phyloP scores from a whole-genome alignment of 306 rosid genomes.

The Inga oerstediana region DNA sequence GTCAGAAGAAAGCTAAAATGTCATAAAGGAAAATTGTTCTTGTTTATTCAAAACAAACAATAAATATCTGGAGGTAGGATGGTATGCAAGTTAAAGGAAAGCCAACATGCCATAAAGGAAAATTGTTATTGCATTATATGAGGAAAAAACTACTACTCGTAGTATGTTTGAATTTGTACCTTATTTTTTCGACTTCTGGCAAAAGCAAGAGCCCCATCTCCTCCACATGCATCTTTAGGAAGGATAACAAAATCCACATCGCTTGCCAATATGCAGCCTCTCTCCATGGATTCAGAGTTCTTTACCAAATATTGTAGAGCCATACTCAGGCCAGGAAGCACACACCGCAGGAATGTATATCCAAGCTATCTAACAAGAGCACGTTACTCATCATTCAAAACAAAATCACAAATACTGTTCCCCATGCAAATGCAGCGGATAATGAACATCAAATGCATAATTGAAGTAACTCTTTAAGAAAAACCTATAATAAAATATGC shows the following conservation, averaged over 20 bases:
- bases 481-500: neutral
- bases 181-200: constrained; percentile 56
- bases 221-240: constrained; percentile 82
- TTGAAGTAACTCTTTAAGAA: neutral
- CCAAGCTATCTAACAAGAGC: constrained; percentile 67
- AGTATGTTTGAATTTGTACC: constrained; percentile 45
- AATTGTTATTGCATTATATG: constrained; percentile 11
- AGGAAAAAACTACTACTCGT: neutral
- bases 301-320: constrained; percentile 77
- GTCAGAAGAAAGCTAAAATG: neutral
- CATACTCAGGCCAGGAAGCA: constrained; percentile 85
- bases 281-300: constrained; percentile 46
- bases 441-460: constrained; percentile 13
- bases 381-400: neutral
- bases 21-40: constrained; percentile 20
- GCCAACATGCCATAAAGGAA: constrained; percentile 8
- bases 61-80: neutral
- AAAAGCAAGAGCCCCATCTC: constrained; percentile 80
- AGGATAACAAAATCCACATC: constrained; percentile 88
- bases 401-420: neutral
- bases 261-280: constrained; percentile 64
- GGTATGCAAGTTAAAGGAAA: neutral
- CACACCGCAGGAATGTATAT: constrained; percentile 84
- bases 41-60: constrained; percentile 13
- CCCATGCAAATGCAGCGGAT: constrained; percentile 23